Evolutionary conservation across 1,284 basidiomycete genomes (phyloP).

Genomic region (Sanghuangporus sanghuang): DNA sequence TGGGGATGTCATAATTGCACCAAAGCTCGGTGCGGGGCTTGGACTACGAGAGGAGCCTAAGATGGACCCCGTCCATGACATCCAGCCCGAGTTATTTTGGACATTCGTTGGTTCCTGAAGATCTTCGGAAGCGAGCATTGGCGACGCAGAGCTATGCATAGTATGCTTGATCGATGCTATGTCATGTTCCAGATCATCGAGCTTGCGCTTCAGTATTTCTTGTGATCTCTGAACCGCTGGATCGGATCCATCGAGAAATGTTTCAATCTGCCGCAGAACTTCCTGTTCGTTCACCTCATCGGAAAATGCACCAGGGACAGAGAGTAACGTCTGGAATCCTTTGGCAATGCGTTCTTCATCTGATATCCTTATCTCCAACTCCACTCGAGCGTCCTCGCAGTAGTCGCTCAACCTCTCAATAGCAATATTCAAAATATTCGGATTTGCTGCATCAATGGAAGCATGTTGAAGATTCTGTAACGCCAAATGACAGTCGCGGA

Average conservation of each 20-base stretch:
- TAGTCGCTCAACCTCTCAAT: slow-evolving; percentile 72
- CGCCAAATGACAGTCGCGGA: slow-evolving; percentile 65
- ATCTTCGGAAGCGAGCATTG: slow-evolving; percentile 19
- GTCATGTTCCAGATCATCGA: slow-evolving; percentile 79
- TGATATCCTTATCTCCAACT: slow-evolving; percentile 77
- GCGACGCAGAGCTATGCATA: slow-evolving; percentile 38
- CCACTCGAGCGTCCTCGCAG: slow-evolving; percentile 80
- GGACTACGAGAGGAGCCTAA: slow-evolving; percentile 36
- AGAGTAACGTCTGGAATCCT: slow-evolving; percentile 70
- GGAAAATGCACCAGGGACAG: slow-evolving; percentile 47
- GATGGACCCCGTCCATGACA: slow-evolving; percentile 48
- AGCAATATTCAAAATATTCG: slow-evolving; percentile 44
- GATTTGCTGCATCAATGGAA: slow-evolving; percentile 25
- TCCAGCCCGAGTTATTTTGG: slow-evolving; percentile 39
- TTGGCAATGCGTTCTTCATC: slow-evolving; percentile 69
- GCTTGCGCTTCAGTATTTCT: slow-evolving; percentile 49
- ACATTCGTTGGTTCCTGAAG: slow-evolving; percentile 16
- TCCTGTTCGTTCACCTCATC: slow-evolving; percentile 32
- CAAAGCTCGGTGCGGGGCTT: slow-evolving; percentile 52
- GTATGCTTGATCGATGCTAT: slow-evolving; percentile 61
- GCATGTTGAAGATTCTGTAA: slow-evolving; percentile 51
- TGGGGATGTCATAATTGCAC: slow-evolving; percentile 61
- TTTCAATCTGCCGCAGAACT: slow-evolving; percentile 47
- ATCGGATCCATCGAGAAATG: slow-evolving; percentile 58
- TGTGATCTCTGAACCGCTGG: slow-evolving; percentile 42